Evolutionary conservation across 306 rosid genomes (phyloP).

Genomic region (Citrullus colocynthis): DNA sequence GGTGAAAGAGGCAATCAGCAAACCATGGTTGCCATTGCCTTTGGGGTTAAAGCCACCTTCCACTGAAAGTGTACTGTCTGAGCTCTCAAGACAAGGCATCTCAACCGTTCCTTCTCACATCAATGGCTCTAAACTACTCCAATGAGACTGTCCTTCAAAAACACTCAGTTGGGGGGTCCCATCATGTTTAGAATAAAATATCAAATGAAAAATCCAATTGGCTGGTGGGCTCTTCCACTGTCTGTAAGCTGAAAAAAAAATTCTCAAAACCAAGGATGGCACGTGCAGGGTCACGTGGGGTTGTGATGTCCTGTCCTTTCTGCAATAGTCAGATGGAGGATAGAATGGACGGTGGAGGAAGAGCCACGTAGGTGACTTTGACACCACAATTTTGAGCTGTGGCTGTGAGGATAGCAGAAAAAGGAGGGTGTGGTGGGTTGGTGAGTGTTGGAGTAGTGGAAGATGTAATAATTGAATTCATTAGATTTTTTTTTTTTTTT

Average conservation of each 20-base stretch:
- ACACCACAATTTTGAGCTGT: conserved; percentile 1
- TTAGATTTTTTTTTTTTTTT: neutral
- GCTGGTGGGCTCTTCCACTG: neutral
- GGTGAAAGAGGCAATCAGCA: conserved; percentile 78
- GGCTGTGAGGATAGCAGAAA: conserved; percentile 1
- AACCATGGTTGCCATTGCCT: conserved; percentile 93
- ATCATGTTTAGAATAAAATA: neutral
- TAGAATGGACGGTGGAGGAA: neutral
- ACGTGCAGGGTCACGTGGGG: neutral
- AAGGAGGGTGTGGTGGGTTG: neutral
- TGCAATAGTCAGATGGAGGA: neutral
- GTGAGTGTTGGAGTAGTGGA: conserved; percentile 4
- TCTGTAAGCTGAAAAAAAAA: neutral
- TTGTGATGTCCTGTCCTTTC: neutral
- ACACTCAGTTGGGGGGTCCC: neutral
- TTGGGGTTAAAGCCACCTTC: conserved; percentile 92
- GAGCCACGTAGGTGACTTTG: conserved; percentile 3
- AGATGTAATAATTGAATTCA: conserved; percentile 5
- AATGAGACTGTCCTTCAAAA: conserved; percentile 7
- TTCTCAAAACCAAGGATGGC: neutral
- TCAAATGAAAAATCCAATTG: neutral
- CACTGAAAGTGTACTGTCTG: conserved; percentile 58
- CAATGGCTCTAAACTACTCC: conserved; percentile 16
- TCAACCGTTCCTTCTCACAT: conserved; percentile 39
- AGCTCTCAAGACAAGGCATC: conserved; percentile 74